A percentile compares a stretch with the other conserved stretches of the same genome.
Evolutionary conservation across 768 basidiomycete species (phyloP).

Genomic region (Termitomyces sp.): DNA sequence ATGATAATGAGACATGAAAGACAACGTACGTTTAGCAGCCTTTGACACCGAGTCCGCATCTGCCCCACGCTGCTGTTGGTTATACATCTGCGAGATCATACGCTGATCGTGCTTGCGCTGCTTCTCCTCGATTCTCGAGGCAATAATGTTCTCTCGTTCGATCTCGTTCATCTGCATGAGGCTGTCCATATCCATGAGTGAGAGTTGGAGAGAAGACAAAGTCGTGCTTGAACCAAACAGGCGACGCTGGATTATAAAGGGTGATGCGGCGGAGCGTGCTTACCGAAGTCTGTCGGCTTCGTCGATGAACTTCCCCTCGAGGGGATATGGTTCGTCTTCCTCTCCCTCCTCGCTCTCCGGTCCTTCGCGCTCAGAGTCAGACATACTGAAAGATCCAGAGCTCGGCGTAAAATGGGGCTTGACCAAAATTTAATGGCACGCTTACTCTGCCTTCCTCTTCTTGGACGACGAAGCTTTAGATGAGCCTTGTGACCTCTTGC

Average conservation of each 20-base stretch:
- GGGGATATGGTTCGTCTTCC: constrained; percentile 70
- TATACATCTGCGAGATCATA: constrained; percentile 70
- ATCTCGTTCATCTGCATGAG: constrained; percentile 80
- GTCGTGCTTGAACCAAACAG: constrained; percentile 21
- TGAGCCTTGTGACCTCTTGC: constrained; percentile 48
- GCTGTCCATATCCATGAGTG: constrained; percentile 35
- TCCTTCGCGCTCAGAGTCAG: constrained; percentile 50
- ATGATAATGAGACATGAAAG: not conserved
- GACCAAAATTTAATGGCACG: constrained; percentile 14
- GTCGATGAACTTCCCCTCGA: constrained; percentile 89
- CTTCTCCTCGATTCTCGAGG: constrained; percentile 75
- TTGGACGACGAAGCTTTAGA: constrained; percentile 46
- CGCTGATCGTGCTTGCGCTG: constrained; percentile 70
- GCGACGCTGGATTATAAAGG: constrained; percentile 21
- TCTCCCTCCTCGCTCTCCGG: constrained; percentile 62
- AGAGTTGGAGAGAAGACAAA: constrained; percentile 14
- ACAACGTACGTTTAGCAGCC: constrained; percentile 69
- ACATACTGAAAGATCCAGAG: constrained; percentile 25
- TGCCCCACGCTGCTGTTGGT: constrained; percentile 49
- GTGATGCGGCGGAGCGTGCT: constrained; percentile 27
- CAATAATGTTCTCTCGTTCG: constrained; percentile 84
- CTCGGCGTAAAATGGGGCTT: constrained; percentile 13
- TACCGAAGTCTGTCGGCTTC: constrained; percentile 81
- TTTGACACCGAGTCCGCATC: constrained; percentile 59
- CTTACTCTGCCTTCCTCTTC: constrained; percentile 74